Evolutionary conservation across 441 rosid genomes (phyloP), one percentile per base, ranked within the genome.

Genomic region (Gossypium aridum): DNA sequence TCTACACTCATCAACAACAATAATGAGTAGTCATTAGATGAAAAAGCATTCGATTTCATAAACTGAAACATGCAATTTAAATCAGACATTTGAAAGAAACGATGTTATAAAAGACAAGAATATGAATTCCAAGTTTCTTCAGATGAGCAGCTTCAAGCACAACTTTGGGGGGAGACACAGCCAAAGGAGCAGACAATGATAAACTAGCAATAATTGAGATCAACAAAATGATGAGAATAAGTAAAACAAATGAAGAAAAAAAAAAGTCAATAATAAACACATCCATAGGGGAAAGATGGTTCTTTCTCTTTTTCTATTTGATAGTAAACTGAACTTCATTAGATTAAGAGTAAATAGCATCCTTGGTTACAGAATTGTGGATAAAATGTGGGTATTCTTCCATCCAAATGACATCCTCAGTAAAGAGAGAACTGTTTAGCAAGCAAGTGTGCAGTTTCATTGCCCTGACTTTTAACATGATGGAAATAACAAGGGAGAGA

Each of bases 1-100:
- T 89, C 99, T 95, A 86, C 80, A 74, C 20, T 63, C 75, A 79
- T 51, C 57, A 74, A 64, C 45, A 72, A 72, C 63, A 64, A 49
- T 22, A 65, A 43, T 64, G 61, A 73, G 60, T 51, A 28, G 62
- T 17, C 62, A 3, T 53, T 53, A 69, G 47, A 69, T 69, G 45
- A 19, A 71, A 51, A 54, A 20, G n/a, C n/a, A 61, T 25, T 25
- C 25, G 6, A 72, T 7, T 9, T 26, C 49, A 39, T 10, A 2
- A 10, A 64, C 26, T 49, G 43, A n/a, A 54, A 28, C 25, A 53
- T 16, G 72, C 25, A 51, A 25, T 68, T 68, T 22, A 69, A 64
- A 51, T 69, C 8, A 51, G 8, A 51, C 16, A 68, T 49, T n/a
- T 7, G 22, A 49, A 64, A 17, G 51, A 64, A 64, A 20, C 1